phyloP scores from a whole-genome alignment of 108 stramenopile species.

The Epipyxis sp. region DNA sequence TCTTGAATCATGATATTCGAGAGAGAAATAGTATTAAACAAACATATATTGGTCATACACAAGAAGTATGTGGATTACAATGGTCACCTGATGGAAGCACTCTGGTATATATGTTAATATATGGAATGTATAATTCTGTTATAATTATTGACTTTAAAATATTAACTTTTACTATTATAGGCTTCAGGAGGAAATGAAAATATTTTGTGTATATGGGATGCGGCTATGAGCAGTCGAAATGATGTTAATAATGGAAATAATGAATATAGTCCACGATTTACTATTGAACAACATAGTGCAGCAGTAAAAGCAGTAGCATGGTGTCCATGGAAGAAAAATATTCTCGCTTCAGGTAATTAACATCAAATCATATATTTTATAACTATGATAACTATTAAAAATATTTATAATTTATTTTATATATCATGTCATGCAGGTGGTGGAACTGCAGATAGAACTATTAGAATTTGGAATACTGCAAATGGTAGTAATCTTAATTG shows the following conservation, averaged over 20 bases:
- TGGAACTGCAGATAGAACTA: constrained; percentile 26
- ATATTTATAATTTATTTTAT: too few relatives aligned
- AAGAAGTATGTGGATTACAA: constrained; percentile 21
- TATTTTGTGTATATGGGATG: constrained; percentile 23
- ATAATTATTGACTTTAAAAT: neutral
- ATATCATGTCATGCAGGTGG: too few relatives aligned
- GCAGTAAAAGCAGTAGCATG: constrained; percentile 33
- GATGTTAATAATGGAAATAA: neutral
- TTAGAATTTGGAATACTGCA: constrained; percentile 27
- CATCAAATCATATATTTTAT: too few relatives aligned
- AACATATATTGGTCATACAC: constrained; percentile 5
- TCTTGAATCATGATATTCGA: constrained; percentile 29
- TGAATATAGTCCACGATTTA: neutral
- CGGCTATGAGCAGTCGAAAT: neutral
- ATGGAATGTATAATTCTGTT: neutral
- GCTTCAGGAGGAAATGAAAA: constrained; percentile 31
- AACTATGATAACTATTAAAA: too few relatives aligned
- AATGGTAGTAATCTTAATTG: constrained; percentile 4
- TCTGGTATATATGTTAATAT: neutral
- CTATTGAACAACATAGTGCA: constrained; percentile 21
- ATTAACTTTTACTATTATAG: too few relatives aligned
- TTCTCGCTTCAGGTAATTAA: constrained; percentile 5
- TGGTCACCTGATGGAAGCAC: neutral
- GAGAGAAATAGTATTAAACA: neutral
- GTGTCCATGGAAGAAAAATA: constrained; percentile 24